These are phyloP conservation scores for Neodidymelliopsis sp. DNA, from an alignment of 2,329 filamentous ascomycete species.

Conservation along the genomic window DNA sequence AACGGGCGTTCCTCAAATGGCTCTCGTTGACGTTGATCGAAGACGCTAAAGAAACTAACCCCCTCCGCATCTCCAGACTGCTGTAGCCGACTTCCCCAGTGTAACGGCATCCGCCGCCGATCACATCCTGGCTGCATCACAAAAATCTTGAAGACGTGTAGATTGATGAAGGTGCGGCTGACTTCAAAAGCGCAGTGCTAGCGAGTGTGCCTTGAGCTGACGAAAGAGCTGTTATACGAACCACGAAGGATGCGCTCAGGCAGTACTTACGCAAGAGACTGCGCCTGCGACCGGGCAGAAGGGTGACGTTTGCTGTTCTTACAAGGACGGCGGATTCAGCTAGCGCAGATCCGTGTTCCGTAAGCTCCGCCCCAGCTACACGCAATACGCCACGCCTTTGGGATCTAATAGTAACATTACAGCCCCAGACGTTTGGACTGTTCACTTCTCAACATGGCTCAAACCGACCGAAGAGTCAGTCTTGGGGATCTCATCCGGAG, in stretches of 20 bases:
- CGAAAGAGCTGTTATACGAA: background rate
- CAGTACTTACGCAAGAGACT: slow-evolving; percentile 7
- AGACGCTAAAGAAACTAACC: slow-evolving; percentile 15
- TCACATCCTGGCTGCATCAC: background rate
- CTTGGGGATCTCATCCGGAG: slow-evolving; percentile 40
- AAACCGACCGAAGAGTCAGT: slow-evolving; percentile 30
- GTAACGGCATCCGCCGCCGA: slow-evolving; percentile 6
- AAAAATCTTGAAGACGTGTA: background rate
- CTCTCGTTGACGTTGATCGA: slow-evolving; percentile 1
- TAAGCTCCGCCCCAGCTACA: slow-evolving; percentile 9
- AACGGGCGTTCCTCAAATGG: slow-evolving; percentile 8
- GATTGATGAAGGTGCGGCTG: background rate
- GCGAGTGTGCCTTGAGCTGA: slow-evolving; percentile 4
- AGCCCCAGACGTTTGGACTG: slow-evolving; percentile 15
- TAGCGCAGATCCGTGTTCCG: slow-evolving; percentile 13
- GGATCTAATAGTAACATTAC: slow-evolving; percentile 10
- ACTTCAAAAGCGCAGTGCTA: background rate
- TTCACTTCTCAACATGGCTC: slow-evolving; percentile 29
- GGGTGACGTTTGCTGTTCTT: slow-evolving; percentile 15
- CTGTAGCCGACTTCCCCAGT: slow-evolving; percentile 18
- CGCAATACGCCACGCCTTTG: slow-evolving; percentile 14
- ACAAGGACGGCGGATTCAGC: slow-evolving; percentile 7
- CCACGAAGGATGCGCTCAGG: slow-evolving; percentile 7
- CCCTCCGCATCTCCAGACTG: slow-evolving; percentile 22
- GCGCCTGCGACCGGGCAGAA: slow-evolving; percentile 14